A percentile compares a stretch with the other conserved stretches of the same genome.
phyloP scores from a whole-genome alignment of 2,329 filamentous ascomycete species.

The Blumeriella jaapii region DNA sequence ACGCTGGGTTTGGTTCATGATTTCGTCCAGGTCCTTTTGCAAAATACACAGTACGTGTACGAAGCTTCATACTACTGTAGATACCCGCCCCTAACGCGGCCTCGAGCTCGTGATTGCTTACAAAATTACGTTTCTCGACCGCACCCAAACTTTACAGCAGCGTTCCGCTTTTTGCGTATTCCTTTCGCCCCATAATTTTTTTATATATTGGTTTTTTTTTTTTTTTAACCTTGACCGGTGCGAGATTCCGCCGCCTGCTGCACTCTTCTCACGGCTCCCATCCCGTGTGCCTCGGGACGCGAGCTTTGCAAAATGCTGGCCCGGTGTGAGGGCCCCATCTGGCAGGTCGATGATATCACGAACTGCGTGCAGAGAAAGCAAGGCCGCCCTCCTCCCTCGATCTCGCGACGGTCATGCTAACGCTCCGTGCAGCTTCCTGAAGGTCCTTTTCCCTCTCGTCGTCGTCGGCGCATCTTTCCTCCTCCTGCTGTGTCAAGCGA shows the following conservation, averaged over 20 bases:
- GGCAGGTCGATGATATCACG: constrained; percentile 52
- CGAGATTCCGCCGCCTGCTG: too few relatives aligned
- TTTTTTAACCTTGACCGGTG: too few relatives aligned
- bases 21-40: too few relatives aligned
- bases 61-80: too few relatives aligned
- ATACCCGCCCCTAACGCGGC: too few relatives aligned
- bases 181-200: background rate
- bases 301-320: constrained; percentile 16
- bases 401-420: constrained; percentile 10
- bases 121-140: too few relatives aligned
- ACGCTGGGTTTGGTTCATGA: too few relatives aligned
- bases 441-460: constrained; percentile 66
- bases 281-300: background rate
- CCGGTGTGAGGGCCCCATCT: constrained; percentile 30
- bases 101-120: too few relatives aligned
- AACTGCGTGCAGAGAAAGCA: constrained; percentile 57
- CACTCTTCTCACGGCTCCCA: background rate
- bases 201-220: too few relatives aligned
- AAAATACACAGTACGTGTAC: too few relatives aligned
- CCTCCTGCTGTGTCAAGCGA: constrained; percentile 47
- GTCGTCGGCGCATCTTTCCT: constrained; percentile 60
- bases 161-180: too few relatives aligned
- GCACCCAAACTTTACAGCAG: too few relatives aligned
- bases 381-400: constrained; percentile 28
- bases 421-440: constrained; percentile 51